Base-by-base conservation (phyloP, 2,329 filamentous ascomycete species). In the Aspergillus neoniger region DNA sequence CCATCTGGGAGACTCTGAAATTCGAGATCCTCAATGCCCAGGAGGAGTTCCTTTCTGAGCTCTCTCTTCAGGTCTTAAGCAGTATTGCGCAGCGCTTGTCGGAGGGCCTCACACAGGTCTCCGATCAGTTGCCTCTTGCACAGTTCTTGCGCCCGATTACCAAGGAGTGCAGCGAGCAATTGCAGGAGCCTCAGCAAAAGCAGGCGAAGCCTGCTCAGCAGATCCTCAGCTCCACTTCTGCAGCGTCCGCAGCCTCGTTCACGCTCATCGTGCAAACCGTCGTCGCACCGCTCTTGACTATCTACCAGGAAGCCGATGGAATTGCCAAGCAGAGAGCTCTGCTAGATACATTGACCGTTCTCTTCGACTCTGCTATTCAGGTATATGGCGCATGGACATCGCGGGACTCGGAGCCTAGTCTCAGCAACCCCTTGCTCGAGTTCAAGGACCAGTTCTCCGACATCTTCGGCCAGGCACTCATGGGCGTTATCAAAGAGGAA, bases 11-110 rank as follows among this genome's bases (percentile, higher is more conserved):
- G 66, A 82, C 86, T 8, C 72, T 90, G 55, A 90, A 89, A 70
- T 90, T 88, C 65, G 87, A 90, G 67, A 83, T 90, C 10, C 77
- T 90, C 14, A 88, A 87, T 64, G 83, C 85, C 0, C 85, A 88
- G 70, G 87, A 90, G 67, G 86, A 89, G 57, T 85, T 88, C 54
- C 75, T 90, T 8, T 85, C 86, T 0, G 79, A 86, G 52, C 83
- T 85, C 66, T 84, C 87, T 6, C 73, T 89, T 15, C 75, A 79
- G 21, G 82, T 81, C 2, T 72, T 89, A 8, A 79, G 82, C 57
- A 76, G 80, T 19, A 85, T 89, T 59, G 82, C 85, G 15, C 77
- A 76, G 55, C 81, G 83, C 21, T 76, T 90, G 7, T 85, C 85
- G 1, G 74, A 76, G 50, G 77, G 76, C 7, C 68, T 77, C 21